A percentile compares a stretch with the other conserved stretches of the same genome.
phyloP scores from a whole-genome alignment of 805 yeast species.

The Metschnikowia noctiluminum region DNA sequence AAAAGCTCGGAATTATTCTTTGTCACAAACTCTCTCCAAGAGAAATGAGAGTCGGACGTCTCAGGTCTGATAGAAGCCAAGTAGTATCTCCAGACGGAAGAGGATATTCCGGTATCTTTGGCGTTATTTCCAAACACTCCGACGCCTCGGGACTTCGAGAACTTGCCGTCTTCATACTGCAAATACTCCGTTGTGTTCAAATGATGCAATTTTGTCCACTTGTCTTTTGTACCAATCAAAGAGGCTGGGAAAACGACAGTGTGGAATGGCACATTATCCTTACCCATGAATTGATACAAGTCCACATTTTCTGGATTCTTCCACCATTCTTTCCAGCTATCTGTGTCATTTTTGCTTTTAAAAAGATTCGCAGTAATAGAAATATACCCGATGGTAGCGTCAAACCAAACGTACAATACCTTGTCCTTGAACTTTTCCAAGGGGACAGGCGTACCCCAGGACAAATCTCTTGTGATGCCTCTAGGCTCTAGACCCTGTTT shows the following conservation, averaged over 20 bases:
- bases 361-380: conserved; percentile 92
- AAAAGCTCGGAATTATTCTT: conserved; percentile 90
- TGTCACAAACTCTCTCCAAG: conserved; percentile 94
- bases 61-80: conserved; percentile 92
- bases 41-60: conserved; percentile 91
- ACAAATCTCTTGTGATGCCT: conserved; percentile 94
- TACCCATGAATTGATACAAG: conserved; percentile 97
- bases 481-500: conserved; percentile 90
- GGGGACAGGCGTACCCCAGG: conserved; percentile 99
- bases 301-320: conserved; percentile 82
- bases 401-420: conserved; percentile 98
- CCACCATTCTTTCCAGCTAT: conserved; percentile 92
- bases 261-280: conserved; percentile 98
- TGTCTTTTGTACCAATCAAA: conserved; percentile 80
- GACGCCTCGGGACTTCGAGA: conserved; percentile 94
- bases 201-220: conserved; percentile 90
- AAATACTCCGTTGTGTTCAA: conserved; percentile 92
- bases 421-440: conserved; percentile 79
- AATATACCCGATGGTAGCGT: conserved; percentile 95
- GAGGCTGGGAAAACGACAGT: conserved; percentile 96
- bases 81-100: conserved; percentile 98
- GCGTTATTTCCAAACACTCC: conserved; percentile 99
- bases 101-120: conserved; percentile 82
- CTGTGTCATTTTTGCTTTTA: conserved; percentile 42
- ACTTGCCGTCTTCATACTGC: conserved; percentile 97